Base-by-base conservation (phyloP, 305 asterid species). In the Ajuga reptans region DNA sequence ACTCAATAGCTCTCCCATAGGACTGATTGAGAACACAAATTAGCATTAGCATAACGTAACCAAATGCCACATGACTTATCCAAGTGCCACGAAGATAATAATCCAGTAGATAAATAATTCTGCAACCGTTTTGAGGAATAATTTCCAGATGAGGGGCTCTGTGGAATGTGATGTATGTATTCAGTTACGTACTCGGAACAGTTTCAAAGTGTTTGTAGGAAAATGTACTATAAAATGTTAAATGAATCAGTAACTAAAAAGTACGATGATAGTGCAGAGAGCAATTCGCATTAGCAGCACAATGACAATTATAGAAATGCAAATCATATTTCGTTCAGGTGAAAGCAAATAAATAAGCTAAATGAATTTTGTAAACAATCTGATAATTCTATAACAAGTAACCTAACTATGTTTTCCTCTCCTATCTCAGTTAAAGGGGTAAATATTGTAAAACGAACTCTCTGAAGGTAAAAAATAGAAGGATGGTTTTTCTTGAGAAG, bases 1-100 rank as follows among this genome's bases (percentile, higher is more conserved):
- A 78, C 84, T 93, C 99, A 75, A 85, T 66, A 76, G 99, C 96
- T 85, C 95, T 85, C 64, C 86, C 97, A 82, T 89, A 91, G 10
- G 97, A 93, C 99, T 93, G 77, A 63, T 71, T 69, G 70, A 70
- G 70, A 67, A 72, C 66, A 74, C 36, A 75, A 77, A 57, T 71
- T 33, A 64, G 60, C 57, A 39, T 74, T 64, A 64, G 55, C 29
- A 64, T 45, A 21, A 64, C 68, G 62, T 10, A 73, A 33, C 39
- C 27, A 1, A 17, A 16, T 41, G 60, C 4, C 68, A 67, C 5
- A 51, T 68, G 65, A 27, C 5, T 49, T 56, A 47, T 10, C 71
- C 69, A 63, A 17, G 50, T 51, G 68, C 59, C 45, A 10, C 51
- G 10, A 49, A 43, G 27, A 63, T 8, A 34, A 42, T 46, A 39